A percentile compares a stretch with the other conserved stretches of the same genome.
These are phyloP conservation scores for Myxozyma mucilagina DNA, from an alignment of 805 yeast species.

Conservation along the genomic window DNA sequence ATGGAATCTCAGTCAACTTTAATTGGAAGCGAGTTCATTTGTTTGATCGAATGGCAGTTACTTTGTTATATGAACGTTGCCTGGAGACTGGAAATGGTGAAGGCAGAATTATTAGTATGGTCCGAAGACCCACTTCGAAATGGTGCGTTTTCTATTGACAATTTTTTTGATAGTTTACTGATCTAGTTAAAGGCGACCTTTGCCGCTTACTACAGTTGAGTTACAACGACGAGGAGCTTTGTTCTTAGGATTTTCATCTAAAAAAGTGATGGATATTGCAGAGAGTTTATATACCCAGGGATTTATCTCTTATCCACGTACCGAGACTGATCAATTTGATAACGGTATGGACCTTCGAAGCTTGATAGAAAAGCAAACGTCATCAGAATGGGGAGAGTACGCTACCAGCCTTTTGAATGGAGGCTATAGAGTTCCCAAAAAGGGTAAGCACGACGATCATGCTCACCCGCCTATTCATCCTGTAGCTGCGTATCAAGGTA, in stretches of 20 bases:
- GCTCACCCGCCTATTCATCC: slow-evolving; percentile 99
- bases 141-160: slow-evolving; percentile 38
- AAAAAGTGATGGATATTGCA: slow-evolving; percentile 70
- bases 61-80: slow-evolving; percentile 68
- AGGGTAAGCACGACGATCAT: slow-evolving; percentile 82
- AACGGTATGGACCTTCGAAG: slow-evolving; percentile 65
- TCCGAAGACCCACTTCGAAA: slow-evolving; percentile 65
- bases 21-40: slow-evolving; percentile 69
- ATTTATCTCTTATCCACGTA: slow-evolving; percentile 90
- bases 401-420: slow-evolving; percentile 50
- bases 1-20: slow-evolving; percentile 46
- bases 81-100: slow-evolving; percentile 50
- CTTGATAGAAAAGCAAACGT: slow-evolving; percentile 61
- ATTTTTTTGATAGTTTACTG: background rate
- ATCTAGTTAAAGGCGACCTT: slow-evolving; percentile 54
- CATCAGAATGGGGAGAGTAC: slow-evolving; percentile 69
- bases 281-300: slow-evolving; percentile 86
- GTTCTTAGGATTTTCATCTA: slow-evolving; percentile 74
- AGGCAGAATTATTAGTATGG: slow-evolving; percentile 55
- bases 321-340: slow-evolving; percentile 92
- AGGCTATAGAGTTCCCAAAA: slow-evolving; percentile 64
- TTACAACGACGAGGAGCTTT: slow-evolving; percentile 83
- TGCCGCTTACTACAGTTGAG: slow-evolving; percentile 92
- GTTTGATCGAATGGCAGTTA: slow-evolving; percentile 69
- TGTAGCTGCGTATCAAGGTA: slow-evolving; percentile 41